Base-by-base conservation (phyloP, 176 grass and related monocot genomes). In the Eremochloa ophiuroides region DNA sequence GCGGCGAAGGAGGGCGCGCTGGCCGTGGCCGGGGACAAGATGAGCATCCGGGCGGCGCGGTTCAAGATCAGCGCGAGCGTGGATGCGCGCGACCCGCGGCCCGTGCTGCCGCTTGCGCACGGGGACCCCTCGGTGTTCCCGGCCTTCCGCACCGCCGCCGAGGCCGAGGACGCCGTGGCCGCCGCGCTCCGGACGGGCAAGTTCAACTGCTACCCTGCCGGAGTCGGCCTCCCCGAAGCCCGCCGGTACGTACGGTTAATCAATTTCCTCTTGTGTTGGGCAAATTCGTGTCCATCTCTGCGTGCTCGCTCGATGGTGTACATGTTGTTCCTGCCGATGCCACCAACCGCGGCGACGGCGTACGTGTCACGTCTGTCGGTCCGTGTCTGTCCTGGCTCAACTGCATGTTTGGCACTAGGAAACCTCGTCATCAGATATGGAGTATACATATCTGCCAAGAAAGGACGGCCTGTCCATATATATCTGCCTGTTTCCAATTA, bases 71-170 rank as follows among this genome's bases (percentile, higher is more conserved):
- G 51, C 51, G 51, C 22, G 51, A 56, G 22, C 51, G 51, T 56
- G 9, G 75, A 89, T n/a, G 79, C 78, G 42, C 16, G 27, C 35
- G 83, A 80, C 4, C 85, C 83, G 14, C 73, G 83, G 4, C 89
- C 89, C 6, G 29, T 88, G 55, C 73, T 94, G 14, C 83, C 83
- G 18, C 83, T 91, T 12, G 92, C 82, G 6, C 82, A 94, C 62
- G 89, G 92, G 8, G 89, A 89, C 74, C 88, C 86, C 5, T 94
- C 89, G 18, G 15, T 60, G 18, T 94, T 94, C 77, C 85, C 82
- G 13, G 66, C 69, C 58, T 94, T 89, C 79, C 79, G 83, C 42
- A 91, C 83, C 1, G 81, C 89, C 28, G 20, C 28, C 22, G 82
- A 69, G 62, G 92, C 80, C 20, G 92, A 88, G 76, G 86, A 91